Percentiles rank a stretch among this genome's conserved stretches.
These are phyloP conservation scores for Apiotrichum domesticum DNA, from an alignment of 1,284 basidiomycete genomes.

Conservation along the genomic window DNA sequence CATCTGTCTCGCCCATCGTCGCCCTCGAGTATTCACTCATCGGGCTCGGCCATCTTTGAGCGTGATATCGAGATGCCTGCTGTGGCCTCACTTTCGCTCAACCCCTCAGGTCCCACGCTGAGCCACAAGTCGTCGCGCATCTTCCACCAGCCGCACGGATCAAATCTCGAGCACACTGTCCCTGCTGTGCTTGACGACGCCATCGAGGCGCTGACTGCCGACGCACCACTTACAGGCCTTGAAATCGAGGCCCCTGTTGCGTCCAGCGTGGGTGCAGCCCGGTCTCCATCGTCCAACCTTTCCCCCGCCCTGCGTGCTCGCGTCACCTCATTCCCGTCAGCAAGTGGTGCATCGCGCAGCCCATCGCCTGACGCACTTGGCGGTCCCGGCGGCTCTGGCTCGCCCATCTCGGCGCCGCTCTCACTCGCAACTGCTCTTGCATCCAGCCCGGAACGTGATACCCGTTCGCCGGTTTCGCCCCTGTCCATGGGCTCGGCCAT, in stretches of 20 bases:
- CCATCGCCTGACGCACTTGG: constrained; percentile 10
- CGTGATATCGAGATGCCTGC: constrained; percentile 43
- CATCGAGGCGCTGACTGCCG: constrained; percentile 40
- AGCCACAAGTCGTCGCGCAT: constrained; percentile 39
- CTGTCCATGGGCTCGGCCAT: background rate
- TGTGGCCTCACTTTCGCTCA: constrained; percentile 31
- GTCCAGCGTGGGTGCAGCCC: constrained; percentile 21
- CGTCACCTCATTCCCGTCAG: constrained; percentile 9
- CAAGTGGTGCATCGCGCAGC: constrained; percentile 7
- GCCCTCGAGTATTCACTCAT: constrained; percentile 40
- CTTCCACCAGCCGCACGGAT: constrained; percentile 36
- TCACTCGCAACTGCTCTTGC: background rate
- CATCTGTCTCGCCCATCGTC: constrained; percentile 34
- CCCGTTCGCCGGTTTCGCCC: constrained; percentile 1
- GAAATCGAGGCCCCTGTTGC: constrained; percentile 39
- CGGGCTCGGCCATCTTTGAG: constrained; percentile 45
- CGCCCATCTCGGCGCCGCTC: background rate
- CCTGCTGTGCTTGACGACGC: constrained; percentile 46
- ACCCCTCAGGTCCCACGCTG: constrained; percentile 21
- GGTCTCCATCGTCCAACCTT: constrained; percentile 27
- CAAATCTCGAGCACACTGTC: constrained; percentile 39
- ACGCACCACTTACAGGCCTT: constrained; percentile 23
- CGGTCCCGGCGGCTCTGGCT: background rate
- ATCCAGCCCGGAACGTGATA: background rate
- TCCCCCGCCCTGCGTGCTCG: constrained; percentile 20